A percentile compares a stretch with the other conserved stretches of the same genome.
phyloP scores from a whole-genome alignment of 225 moss, liverwort and hornwort species.

The Takakia lepidozioides region DNA sequence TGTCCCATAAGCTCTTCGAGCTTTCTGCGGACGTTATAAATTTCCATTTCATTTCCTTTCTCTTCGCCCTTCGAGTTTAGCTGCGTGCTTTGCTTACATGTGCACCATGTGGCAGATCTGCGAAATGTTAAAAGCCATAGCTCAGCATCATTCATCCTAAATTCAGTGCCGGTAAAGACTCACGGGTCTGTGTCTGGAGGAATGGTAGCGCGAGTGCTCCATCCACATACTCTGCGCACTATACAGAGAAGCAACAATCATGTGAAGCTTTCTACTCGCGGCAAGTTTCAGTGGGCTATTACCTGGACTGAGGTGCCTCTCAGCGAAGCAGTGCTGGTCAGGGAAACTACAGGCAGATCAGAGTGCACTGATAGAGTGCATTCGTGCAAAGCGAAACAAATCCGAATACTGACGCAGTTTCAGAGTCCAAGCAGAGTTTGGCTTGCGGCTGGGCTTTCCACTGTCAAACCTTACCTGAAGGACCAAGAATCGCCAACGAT shows the following conservation, averaged over 20 bases:
- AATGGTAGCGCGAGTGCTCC: conserved; percentile 27
- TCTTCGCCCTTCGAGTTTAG: too few species aligned
- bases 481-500: too few species aligned
- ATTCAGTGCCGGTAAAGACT: conserved; percentile 87
- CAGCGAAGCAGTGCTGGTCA: conserved; percentile 15
- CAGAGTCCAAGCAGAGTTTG: too few species aligned
- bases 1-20: too few species aligned
- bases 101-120: conserved; percentile 62
- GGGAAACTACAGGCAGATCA: conserved; percentile 9
- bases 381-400: too few species aligned
- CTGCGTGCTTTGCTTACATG: too few species aligned
- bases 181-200: conserved; percentile 79
- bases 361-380: too few species aligned
- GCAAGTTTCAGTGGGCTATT: conserved; percentile 72
- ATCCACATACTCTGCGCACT: conserved; percentile 33
- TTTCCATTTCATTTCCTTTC: too few species aligned
- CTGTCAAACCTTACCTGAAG: too few species aligned
- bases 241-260: conserved; percentile 72
- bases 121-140: conserved; percentile 79
- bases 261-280: conserved; percentile 71
- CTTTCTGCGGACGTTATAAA: too few species aligned
- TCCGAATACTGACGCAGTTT: too few species aligned
- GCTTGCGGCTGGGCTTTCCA: too few species aligned
- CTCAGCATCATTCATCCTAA: conserved; percentile 66
- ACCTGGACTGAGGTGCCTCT: conserved; percentile 59